These are phyloP conservation scores for Drosera spatulata DNA, from an alignment of 179 eudicot species.

Conservation along the genomic window DNA sequence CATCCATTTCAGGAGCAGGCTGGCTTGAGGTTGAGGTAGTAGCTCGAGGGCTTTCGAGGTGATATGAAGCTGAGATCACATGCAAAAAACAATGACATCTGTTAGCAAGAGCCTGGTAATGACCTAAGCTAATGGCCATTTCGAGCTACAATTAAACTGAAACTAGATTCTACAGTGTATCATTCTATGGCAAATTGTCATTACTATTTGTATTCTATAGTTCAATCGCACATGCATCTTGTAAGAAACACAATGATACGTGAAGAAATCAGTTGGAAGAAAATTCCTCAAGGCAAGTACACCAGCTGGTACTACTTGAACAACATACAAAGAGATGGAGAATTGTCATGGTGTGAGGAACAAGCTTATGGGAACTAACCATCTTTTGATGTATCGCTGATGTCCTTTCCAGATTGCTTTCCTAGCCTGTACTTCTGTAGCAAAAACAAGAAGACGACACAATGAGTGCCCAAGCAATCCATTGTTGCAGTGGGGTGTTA, in stretches of 20 bases:
- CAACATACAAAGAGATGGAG: background rate
- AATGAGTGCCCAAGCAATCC: no score
- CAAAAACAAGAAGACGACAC: constrained; percentile 8
- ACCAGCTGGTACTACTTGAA: background rate
- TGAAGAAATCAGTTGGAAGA: background rate
- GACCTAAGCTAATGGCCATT: no score
- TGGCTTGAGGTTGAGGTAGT: constrained; percentile 49
- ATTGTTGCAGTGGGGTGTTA: no score
- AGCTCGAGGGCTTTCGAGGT: constrained; percentile 49
- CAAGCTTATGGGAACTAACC: constrained; percentile 38
- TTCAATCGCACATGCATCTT: no score
- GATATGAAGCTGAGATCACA: constrained; percentile 43
- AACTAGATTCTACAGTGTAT: no score
- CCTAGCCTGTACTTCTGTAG: constrained; percentile 83
- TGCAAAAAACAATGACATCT: constrained; percentile 1
- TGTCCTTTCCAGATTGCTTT: constrained; percentile 77
- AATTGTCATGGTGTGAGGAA: background rate
- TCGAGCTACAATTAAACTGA: no score
- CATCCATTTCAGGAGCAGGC: constrained; percentile 54
- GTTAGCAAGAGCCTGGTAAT: no score
- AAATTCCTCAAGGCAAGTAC: background rate
- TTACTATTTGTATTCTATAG: no score
- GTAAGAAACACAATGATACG: no score
- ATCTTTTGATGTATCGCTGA: constrained; percentile 59
- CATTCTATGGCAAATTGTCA: no score